Evolutionary conservation across 2,329 filamentous ascomycete species (phyloP).

Genomic region (Xylaria polymorpha): DNA sequence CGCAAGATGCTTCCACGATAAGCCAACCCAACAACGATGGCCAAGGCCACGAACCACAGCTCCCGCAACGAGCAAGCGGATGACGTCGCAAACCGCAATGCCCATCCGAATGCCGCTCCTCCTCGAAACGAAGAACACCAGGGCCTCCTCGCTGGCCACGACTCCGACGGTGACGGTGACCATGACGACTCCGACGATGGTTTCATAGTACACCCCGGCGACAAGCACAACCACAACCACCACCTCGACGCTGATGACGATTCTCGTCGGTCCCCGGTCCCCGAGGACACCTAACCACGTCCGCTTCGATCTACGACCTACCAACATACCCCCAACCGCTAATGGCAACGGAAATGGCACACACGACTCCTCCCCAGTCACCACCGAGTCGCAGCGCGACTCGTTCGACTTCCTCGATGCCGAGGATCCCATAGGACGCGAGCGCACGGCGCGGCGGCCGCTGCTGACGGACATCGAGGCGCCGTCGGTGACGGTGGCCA

Average conservation of each 20-base stretch:
- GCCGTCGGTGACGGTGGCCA: conserved; percentile 74
- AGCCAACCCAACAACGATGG: conserved; percentile 56
- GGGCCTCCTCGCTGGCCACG: conserved; percentile 52
- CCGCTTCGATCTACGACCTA: conserved; percentile 64
- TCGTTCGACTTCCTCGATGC: conserved; percentile 50
- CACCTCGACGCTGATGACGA: conserved; percentile 27
- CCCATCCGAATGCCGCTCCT: conserved; percentile 41
- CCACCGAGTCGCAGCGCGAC: conserved; percentile 38
- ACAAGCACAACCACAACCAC: conserved; percentile 28
- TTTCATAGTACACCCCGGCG: conserved; percentile 46
- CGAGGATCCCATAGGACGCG: conserved; percentile 50
- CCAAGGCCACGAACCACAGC: conserved; percentile 55
- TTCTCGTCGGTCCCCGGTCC: conserved; percentile 46
- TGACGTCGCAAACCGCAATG: conserved; percentile 33
- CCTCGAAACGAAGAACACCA: conserved; percentile 53
- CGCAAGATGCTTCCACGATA: conserved; percentile 55
- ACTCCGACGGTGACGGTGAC: conserved; percentile 43
- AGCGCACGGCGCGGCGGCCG: conserved; percentile 64
- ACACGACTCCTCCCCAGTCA: background rate
- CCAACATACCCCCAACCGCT: conserved; percentile 49
- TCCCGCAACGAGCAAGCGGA: conserved; percentile 45
- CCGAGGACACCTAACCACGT: conserved; percentile 74
- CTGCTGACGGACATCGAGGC: conserved; percentile 79
- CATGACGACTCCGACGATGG: conserved; percentile 39
- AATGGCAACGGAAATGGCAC: conserved; percentile 5